Evolutionary conservation across 176 grass and related monocot genomes (phyloP).

Genomic region (Eragrostis curvula): DNA sequence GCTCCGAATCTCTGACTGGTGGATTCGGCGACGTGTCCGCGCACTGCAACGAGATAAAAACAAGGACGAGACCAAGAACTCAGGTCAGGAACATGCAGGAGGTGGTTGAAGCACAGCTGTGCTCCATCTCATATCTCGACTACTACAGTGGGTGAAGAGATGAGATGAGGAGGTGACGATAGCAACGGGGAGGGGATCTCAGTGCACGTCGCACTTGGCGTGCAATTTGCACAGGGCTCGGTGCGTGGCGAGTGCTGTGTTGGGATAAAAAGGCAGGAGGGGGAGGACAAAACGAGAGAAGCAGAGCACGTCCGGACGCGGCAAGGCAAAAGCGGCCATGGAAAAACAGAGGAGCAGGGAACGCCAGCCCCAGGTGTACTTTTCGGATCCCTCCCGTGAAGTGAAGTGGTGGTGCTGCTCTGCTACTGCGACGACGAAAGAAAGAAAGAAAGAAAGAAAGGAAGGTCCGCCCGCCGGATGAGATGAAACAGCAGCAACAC

Average conservation of each 20-base stretch:
- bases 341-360: background rate
- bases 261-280: slow-evolving; percentile 3
- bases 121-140: background rate
- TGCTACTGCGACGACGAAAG: no score
- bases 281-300: background rate
- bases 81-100: background rate
- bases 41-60: background rate
- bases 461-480: no score
- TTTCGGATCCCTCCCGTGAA: background rate
- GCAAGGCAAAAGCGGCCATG: background rate
- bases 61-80: background rate
- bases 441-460: no score
- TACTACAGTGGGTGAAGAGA: no score
- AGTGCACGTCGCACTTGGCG: slow-evolving; percentile 1
- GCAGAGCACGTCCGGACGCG: background rate
- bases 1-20: no score
- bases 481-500: background rate
- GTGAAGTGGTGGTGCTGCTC: background rate
- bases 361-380: slow-evolving; percentile 20
- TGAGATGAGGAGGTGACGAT: background rate
- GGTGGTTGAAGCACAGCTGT: background rate
- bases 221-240: background rate
- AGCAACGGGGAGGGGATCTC: background rate
- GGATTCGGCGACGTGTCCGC: no score
- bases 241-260: no score